These are phyloP conservation scores for Kuraishia piskuri DNA, from an alignment of 805 yeast species.

Conservation along the genomic window DNA sequence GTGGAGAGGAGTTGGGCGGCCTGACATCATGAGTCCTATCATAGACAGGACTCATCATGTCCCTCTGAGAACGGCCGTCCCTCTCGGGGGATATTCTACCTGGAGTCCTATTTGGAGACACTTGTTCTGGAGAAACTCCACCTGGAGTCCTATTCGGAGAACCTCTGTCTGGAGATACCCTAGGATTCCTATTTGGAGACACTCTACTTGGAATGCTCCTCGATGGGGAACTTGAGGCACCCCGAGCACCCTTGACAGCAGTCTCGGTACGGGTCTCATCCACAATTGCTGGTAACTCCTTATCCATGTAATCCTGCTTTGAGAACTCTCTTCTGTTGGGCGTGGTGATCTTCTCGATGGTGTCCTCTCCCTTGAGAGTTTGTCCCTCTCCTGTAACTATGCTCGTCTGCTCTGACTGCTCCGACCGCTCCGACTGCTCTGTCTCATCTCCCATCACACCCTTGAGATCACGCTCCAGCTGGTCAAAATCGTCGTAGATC, in stretches of 20 bases:
- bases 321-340: not conserved
- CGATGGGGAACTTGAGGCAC: not conserved
- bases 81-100: not conserved
- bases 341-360: not conserved
- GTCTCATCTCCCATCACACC: conserved; percentile 10
- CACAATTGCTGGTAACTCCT: not conserved
- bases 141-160: not conserved
- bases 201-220: not conserved
- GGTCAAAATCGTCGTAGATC: conserved; percentile 11
- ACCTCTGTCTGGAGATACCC: not conserved
- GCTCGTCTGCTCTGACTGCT: not conserved
- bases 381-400: not conserved
- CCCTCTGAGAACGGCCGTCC: not conserved
- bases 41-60: not conserved
- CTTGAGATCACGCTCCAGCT: conserved; percentile 17
- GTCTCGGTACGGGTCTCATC: not conserved
- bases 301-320: not conserved
- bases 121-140: not conserved
- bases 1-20: not conserved
- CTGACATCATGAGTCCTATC: not conserved
- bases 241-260: not conserved
- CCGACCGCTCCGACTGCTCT: not conserved
- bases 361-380: not conserved
- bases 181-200: not conserved
- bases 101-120: too few species aligned